A percentile compares a stretch with the other conserved stretches of the same genome.
Evolutionary conservation across 495 filamentous ascomycete genomes (phyloP).

Genomic region (Thermothielavioides terrestris): DNA sequence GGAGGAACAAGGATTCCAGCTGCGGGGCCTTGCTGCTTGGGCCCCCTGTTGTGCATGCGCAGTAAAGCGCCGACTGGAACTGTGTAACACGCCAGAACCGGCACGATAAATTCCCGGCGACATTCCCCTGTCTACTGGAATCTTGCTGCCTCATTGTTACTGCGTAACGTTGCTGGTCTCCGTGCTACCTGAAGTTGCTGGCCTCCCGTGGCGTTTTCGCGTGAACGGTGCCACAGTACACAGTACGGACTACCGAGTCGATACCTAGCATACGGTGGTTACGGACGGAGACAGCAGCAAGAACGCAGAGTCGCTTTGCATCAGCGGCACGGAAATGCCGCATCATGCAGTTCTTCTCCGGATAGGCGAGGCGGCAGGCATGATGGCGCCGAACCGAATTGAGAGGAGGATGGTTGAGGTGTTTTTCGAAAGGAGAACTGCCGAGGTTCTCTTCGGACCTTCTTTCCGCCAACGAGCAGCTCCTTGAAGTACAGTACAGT

Average conservation of each 20-base stretch:
- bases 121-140: not conserved
- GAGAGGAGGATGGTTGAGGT: not conserved
- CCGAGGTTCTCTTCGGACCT: slow-evolving; percentile 18
- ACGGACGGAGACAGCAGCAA: too few species aligned
- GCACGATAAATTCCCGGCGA: slow-evolving; percentile 26
- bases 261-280: too few species aligned
- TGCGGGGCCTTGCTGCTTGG: slow-evolving; percentile 12
- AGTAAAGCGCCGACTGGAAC: not conserved
- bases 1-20: slow-evolving; percentile 15
- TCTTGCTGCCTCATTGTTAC: not conserved
- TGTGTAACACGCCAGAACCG: slow-evolving; percentile 1
- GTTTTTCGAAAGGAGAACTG: not conserved
- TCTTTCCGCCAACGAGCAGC: slow-evolving; percentile 14
- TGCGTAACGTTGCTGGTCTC: not conserved
- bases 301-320: not conserved
- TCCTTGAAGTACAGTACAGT: too few species aligned
- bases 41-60: slow-evolving; percentile 3
- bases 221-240: too few species aligned
- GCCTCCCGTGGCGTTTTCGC: too few species aligned
- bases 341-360: slow-evolving; percentile 9
- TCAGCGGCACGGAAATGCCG: slow-evolving; percentile 18
- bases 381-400: slow-evolving; percentile 11
- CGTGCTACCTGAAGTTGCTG: too few species aligned
- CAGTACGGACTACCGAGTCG: too few species aligned
- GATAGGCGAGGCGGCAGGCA: slow-evolving; percentile 16